phyloP scores from a whole-genome alignment of 225 moss, liverwort and hornwort species.

The Pleurozium schreberi region DNA sequence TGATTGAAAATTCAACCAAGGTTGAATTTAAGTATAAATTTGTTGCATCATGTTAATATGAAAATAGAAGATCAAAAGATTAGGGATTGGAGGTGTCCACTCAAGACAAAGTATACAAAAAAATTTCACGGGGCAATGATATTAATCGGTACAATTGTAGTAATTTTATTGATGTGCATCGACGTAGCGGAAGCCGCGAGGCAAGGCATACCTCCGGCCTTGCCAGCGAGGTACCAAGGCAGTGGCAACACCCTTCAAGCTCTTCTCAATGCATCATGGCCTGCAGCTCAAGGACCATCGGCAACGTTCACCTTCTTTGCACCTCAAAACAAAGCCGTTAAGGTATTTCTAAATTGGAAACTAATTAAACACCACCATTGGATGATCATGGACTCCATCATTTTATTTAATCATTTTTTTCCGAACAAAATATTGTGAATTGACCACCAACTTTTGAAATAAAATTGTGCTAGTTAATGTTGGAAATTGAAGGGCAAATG shows the following conservation, averaged over 20 bases:
- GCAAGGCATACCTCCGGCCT: not conserved
- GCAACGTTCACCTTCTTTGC: constrained; percentile 27
- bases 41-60: not conserved
- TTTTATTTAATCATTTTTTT: not conserved
- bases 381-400: not conserved
- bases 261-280: constrained; percentile 28
- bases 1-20: not conserved
- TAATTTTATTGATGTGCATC: not conserved
- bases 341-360: not conserved
- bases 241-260: constrained; percentile 20
- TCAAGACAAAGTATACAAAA: not conserved
- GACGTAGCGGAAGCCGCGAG: not conserved
- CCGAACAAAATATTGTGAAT: no score
- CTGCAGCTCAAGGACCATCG: not conserved
- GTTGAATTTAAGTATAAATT: not conserved
- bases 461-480: rapidly evolving
- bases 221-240: constrained; percentile 8
- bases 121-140: not conserved
- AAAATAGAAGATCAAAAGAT: not conserved
- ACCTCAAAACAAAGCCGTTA: constrained; percentile 21
- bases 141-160: no score
- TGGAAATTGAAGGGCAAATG: not conserved
- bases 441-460: no score
- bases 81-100: not conserved
- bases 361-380: no score